A percentile compares a stretch with the other conserved stretches of the same genome.
Evolutionary conservation across 306 rosid species (phyloP).

Genomic region (Sphenostylis stenocarpa): DNA sequence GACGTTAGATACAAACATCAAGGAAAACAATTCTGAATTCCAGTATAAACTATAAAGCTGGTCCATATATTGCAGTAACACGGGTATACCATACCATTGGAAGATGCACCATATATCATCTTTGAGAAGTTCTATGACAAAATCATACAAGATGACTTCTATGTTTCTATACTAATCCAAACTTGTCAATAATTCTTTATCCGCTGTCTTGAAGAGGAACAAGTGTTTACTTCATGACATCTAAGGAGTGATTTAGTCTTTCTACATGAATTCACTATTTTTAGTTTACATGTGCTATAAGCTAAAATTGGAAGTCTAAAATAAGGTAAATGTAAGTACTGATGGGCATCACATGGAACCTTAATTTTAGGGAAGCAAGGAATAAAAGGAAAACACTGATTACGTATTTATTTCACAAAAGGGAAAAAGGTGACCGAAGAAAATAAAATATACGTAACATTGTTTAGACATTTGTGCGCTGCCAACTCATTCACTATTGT

Average conservation of each 20-base stretch:
- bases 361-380: background rate
- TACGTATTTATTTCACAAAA: background rate
- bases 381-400: background rate
- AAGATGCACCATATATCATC: background rate
- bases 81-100: background rate
- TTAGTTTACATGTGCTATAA: background rate
- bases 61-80: background rate
- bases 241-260: background rate
- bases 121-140: background rate
- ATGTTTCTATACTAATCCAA: background rate
- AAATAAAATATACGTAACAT: background rate
- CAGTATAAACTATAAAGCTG: background rate
- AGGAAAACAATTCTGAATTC: conserved; percentile 13
- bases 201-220: conserved; percentile 8
- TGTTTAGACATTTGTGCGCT: background rate
- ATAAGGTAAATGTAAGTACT: background rate
- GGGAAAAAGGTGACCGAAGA: background rate
- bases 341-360: background rate
- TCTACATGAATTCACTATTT: background rate
- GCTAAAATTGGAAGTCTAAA: background rate
- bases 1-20: conserved; percentile 25
- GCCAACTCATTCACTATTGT: background rate
- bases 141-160: background rate
- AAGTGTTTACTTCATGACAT: background rate
- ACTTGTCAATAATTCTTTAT: background rate